Evolutionary conservation across 169 alveolate species (phyloP).

Genomic region (Plasmodium billcollinsi): DNA sequence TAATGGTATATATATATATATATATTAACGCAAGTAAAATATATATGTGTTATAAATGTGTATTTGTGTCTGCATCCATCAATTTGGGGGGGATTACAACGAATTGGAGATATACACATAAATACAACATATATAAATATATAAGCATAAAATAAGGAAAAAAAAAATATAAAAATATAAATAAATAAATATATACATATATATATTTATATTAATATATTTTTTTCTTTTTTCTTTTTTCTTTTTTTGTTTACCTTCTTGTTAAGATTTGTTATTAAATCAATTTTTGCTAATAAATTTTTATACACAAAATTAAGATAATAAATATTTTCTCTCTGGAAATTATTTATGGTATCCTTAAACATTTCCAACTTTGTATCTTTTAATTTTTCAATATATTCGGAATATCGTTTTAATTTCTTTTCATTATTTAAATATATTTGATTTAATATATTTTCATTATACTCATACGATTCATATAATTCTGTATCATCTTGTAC

Average conservation of each 20-base stretch:
- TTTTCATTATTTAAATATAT: constrained; percentile 39
- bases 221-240: no score
- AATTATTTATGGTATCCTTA: constrained; percentile 38
- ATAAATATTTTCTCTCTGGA: constrained; percentile 54
- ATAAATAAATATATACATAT: not conserved
- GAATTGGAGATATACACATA: not conserved
- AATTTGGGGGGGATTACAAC: not conserved
- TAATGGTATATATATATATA: not conserved
- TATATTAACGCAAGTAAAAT: not conserved
- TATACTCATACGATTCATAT: constrained; percentile 52
- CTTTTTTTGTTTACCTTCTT: constrained; percentile 27
- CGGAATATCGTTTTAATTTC: constrained; percentile 23
- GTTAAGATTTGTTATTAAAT: constrained; percentile 41
- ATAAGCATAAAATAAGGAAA: not conserved
- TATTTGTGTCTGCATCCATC: not conserved
- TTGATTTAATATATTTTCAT: constrained; percentile 34
- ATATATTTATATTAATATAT: no score
- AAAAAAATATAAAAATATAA: not conserved
- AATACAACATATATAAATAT: not conserved
- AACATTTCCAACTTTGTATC: constrained; percentile 27
- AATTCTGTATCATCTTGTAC: constrained; percentile 40
- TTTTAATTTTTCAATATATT: constrained; percentile 30
- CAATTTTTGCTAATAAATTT: constrained; percentile 49
- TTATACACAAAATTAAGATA: constrained; percentile 44
- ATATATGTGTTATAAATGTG: not conserved